These are phyloP conservation scores for Colletotrichum lentis DNA, from an alignment of 2,329 filamentous ascomycete genomes.

Conservation along the genomic window DNA sequence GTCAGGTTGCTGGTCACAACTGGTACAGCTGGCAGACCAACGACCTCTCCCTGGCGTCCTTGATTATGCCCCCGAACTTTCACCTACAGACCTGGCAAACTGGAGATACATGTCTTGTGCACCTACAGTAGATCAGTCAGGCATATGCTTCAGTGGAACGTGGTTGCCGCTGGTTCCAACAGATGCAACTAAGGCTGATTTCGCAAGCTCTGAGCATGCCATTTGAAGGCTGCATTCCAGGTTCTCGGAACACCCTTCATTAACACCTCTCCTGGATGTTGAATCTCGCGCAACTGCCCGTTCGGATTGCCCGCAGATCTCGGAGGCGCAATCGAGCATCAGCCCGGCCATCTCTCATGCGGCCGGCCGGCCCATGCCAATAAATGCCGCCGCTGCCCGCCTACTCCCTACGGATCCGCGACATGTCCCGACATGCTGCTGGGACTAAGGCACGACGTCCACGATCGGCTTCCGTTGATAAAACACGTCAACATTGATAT, in stretches of 20 bases:
- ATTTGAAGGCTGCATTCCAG: neutral
- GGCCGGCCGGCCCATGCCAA: constrained; percentile 12
- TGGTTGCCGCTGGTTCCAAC: constrained; percentile 5
- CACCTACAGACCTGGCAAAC: constrained; percentile 1
- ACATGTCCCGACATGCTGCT: constrained; percentile 16
- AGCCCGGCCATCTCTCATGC: constrained; percentile 16
- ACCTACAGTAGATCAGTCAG: neutral
- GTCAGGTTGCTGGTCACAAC: constrained; percentile 12
- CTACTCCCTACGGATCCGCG: neutral
- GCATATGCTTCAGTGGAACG: neutral
- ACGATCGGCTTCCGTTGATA: neutral
- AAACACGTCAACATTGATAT: neutral
- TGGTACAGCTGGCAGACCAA: neutral
- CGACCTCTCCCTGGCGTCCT: neutral
- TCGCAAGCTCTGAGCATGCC: neutral
- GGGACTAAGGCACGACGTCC: too few species aligned
- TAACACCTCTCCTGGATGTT: neutral
- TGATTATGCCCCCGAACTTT: neutral
- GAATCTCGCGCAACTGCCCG: neutral
- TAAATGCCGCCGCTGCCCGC: neutral
- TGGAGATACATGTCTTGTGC: neutral
- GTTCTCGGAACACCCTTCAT: neutral
- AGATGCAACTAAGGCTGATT: neutral
- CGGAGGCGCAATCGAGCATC: constrained; percentile 6
- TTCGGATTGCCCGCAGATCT: neutral